These are phyloP conservation scores for Ceratonia siliqua DNA, from an alignment of 306 rosid species.

Conservation along the genomic window DNA sequence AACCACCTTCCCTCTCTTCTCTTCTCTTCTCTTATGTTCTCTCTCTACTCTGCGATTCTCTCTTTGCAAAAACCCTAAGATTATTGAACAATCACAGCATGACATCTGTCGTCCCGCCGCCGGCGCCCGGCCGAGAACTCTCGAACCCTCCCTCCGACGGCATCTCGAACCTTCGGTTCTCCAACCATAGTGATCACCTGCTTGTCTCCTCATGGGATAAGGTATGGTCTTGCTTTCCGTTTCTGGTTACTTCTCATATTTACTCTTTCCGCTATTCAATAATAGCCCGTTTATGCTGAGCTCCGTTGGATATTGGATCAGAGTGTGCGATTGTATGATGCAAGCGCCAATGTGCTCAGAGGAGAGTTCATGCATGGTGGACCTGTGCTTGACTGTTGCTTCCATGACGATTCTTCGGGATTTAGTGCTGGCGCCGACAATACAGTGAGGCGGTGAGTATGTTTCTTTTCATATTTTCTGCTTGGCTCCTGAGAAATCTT, in stretches of 20 bases:
- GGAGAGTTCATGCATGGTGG: conserved; percentile 86
- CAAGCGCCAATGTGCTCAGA: conserved; percentile 72
- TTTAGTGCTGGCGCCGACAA: conserved; percentile 81
- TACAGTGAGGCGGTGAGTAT: conserved; percentile 69
- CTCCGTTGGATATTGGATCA: conserved; percentile 25
- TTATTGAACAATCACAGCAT: conserved; percentile 30
- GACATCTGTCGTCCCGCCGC: conserved; percentile 52
- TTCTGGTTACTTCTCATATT: not conserved
- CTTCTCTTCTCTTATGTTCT: not conserved
- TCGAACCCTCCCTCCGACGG: conserved; percentile 86
- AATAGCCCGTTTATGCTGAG: not conserved
- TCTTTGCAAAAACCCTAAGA: not conserved
- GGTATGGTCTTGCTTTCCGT: conserved; percentile 39
- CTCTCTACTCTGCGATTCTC: not conserved
- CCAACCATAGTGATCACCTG: conserved; percentile 82
- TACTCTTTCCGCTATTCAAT: not conserved
- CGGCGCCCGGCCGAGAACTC: conserved; percentile 78
- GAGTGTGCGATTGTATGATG: conserved; percentile 89
- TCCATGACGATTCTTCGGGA: conserved; percentile 93
- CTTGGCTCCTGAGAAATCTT: not conserved
- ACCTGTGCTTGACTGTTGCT: conserved; percentile 91
- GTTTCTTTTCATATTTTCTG: not conserved
- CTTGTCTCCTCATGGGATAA: conserved; percentile 98
- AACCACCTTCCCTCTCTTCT: conserved; percentile 46
- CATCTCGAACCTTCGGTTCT: conserved; percentile 85